Base-by-base conservation (phyloP, 2,329 filamentous ascomycete species). In the Hypoxylon sp. region DNA sequence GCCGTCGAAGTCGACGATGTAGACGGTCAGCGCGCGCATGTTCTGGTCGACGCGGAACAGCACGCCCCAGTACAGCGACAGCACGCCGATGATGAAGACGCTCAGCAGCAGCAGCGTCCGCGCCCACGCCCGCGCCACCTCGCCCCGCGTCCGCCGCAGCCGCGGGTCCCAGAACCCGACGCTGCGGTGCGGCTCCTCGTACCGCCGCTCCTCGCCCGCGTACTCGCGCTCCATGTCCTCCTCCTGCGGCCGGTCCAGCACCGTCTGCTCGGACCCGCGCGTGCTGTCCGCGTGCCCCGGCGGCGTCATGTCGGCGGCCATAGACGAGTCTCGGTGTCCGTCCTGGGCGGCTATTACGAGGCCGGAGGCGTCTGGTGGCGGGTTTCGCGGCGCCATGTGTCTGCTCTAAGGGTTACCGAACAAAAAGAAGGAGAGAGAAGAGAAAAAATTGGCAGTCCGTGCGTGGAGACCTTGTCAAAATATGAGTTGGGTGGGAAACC, bases 1-100 rank as follows among this genome's bases (percentile, higher is more conserved):
- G 3, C 81, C 82, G 67, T 89, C 86, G 62, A 88, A 87, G 68
- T 88, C 84, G 23, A 89, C 85, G 1, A 88, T 80, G 58, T 83
- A 81, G 7, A 89, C 76, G 2, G 75, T 77, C 6, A 88, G 70
- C 0, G 74, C 71, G 2, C 72, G 73, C 15, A 81, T 72, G 48
- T 83, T 84, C 40, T 74, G 64, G 9, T 85, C 75, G 0, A 82
- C 76, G 11, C 77, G 66, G 66, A 77, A 84, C 17, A 88, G 79
- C 0, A 81, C 80, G 0, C 75, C 85, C 85, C 85, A 89, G 72
- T 84, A 88, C 2, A 88, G 71, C 0, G 83, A 86, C 0, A 89
- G 69, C 3, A 86, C 76, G 9, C 64, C 73, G 4, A 88, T 70
- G 42, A 87, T 82, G 64, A 86, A 87, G 3, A 75, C 64, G 68